Percentiles rank a stretch among this genome's conserved stretches.
phyloP scores from a whole-genome alignment of 108 stramenopile genomes.

The Fistulifera pelliculosa region DNA sequence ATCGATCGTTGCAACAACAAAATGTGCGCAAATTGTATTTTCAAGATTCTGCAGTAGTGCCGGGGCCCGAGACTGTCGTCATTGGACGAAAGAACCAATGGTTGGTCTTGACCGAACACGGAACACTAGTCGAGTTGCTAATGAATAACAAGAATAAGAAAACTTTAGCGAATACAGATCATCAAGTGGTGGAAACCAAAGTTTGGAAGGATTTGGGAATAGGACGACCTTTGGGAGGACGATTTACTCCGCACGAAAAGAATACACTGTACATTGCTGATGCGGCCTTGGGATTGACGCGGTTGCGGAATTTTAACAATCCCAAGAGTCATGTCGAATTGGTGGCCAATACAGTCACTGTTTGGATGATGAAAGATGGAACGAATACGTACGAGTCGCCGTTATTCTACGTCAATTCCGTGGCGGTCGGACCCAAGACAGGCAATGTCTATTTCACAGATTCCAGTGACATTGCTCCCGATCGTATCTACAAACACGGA shows the following conservation, averaged over 20 bases:
- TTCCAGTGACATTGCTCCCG: constrained; percentile 37
- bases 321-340: constrained; percentile 47
- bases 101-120: too few species aligned
- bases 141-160: too few species aligned
- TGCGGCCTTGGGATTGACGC: constrained; percentile 41
- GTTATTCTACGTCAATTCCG: constrained; percentile 51
- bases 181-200: constrained; percentile 22
- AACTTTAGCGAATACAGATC: too few species aligned
- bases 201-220: constrained; percentile 40
- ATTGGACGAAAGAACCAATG: too few species aligned
- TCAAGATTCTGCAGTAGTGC: too few species aligned
- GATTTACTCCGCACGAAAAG: constrained; percentile 31
- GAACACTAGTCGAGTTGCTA: too few species aligned
- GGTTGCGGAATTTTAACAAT: constrained; percentile 27
- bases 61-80: too few species aligned
- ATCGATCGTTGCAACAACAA: too few species aligned
- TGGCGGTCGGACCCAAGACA: constrained; percentile 43
- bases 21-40: too few species aligned
- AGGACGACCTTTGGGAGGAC: constrained; percentile 52
- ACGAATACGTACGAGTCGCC: constrained; percentile 16
- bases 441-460: constrained; percentile 70
- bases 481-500: constrained; percentile 12
- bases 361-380: constrained; percentile 25
- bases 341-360: constrained; percentile 34
- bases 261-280: constrained; percentile 71